Base-by-base conservation (phyloP, 768 basidiomycete genomes). In the Brasilioporus rufonigricans region DNA sequence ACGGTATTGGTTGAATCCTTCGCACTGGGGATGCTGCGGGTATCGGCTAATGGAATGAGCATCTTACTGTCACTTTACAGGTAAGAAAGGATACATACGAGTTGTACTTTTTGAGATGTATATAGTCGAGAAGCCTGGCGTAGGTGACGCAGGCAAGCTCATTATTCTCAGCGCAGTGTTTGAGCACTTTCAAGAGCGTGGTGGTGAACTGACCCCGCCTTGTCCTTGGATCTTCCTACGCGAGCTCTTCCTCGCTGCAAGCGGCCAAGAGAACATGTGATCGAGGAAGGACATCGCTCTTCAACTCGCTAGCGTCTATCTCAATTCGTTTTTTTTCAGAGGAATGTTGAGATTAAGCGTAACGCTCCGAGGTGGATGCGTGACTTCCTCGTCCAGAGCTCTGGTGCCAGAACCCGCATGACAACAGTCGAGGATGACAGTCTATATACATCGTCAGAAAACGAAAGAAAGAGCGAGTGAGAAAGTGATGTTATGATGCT, bases 381-480 rank as follows among this genome's bases (percentile, higher is more conserved):
- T n/a, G n/a, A n/a, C n/a, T 41, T n/a, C 49, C n/a, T 54, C 10
- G n/a, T 29, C 32, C 5, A 13, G 7, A 16, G 49, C 23, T 13
- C 77, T 69, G 12, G 65, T 71, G 11, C 73, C 65, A 1, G 76
- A 74, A 1, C 66, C 75, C 6, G 79, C 76, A 58, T 71, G 66
- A 57, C 79, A 80, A 44, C 79, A 79, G 50, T 79, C 79, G 7
- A 80, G 65, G 43, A 80, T 75, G 16, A 80, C 61, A 12, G 74
- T 77, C 79, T 80, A 53, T 21, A 18, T 16, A 9, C n/a, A 9
- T 41, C 12, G 52, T 54, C 24, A 50, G 18, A 1, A 39, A 39
- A 11, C 19, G 11, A 47, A n/a, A 51, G 2, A 18, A 24, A 21
- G 21, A 31, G 29, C 7, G 16, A 19, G 27, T 46, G 2, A 1